Conservation (phyloP, 2,329 filamentous ascomycete species). For the Ophiostoma triangulosporum region DNA sequence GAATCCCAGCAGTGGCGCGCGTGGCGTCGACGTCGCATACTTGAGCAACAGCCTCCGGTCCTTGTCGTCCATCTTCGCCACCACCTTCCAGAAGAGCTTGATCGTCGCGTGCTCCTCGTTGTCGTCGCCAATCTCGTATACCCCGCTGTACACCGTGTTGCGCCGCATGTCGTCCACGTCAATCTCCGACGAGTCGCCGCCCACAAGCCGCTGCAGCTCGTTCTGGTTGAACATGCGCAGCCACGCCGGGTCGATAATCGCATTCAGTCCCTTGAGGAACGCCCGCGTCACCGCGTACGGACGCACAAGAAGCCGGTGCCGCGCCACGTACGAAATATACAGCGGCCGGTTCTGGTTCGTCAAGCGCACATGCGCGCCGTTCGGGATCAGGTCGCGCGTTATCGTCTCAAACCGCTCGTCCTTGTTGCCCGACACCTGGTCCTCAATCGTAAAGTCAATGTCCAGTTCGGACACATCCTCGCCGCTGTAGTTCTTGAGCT, state of each 20-base stretch:
- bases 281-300: constrained; percentile 70
- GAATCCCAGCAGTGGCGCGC: constrained; percentile 83
- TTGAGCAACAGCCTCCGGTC: constrained; percentile 81
- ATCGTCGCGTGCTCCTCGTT: constrained; percentile 74
- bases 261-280: constrained; percentile 72
- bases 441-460: constrained; percentile 81
- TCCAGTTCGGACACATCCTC: constrained; percentile 64
- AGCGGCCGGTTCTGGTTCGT: constrained; percentile 85
- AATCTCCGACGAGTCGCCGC: constrained; percentile 74
- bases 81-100: constrained; percentile 80
- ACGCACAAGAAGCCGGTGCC: constrained; percentile 73
- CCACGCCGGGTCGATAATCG: constrained; percentile 86
- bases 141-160: constrained; percentile 76
- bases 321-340: constrained; percentile 88
- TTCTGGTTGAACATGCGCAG: constrained; percentile 97
- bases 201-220: constrained; percentile 85
- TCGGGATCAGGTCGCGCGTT: constrained; percentile 61
- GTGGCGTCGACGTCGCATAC: constrained; percentile 87
- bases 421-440: constrained; percentile 39
- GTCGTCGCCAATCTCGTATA: constrained; percentile 85
- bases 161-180: constrained; percentile 72
- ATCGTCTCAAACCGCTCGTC: constrained; percentile 43
- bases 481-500: constrained; percentile 73
- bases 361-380: constrained; percentile 64
- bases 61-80: constrained; percentile 59